Conservation (phyloP, 345 rosid species). For the Capsella bursapastoris region DNA sequence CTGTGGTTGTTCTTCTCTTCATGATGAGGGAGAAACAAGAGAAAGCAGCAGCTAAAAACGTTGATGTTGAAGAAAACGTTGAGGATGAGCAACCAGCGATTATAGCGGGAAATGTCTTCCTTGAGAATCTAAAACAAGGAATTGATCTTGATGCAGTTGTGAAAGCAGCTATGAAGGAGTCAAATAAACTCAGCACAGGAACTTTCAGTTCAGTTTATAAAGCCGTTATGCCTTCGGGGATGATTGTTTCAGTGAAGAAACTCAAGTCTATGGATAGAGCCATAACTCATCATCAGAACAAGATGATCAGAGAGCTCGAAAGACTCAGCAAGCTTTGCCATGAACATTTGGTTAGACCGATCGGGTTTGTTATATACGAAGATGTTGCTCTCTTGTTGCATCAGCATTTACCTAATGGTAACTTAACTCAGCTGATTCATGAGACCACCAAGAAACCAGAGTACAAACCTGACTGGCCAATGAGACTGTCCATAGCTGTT, state of each 20-base stretch:
- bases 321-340: conserved; percentile 94
- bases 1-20: conserved; percentile 81
- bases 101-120: conserved; percentile 76
- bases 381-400: conserved; percentile 95
- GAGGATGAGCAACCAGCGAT: conserved; percentile 63
- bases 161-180: conserved; percentile 80
- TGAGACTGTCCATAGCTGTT: conserved; percentile 75
- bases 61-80: conserved; percentile 54
- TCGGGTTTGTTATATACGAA: conserved; percentile 88
- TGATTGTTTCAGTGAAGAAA: conserved; percentile 75
- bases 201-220: conserved; percentile 91
- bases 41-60: conserved; percentile 61
- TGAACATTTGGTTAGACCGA: conserved; percentile 77
- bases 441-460: conserved; percentile 67
- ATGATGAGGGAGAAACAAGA: conserved; percentile 98
- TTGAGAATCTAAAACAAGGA: conserved; percentile 88
- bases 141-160: conserved; percentile 87
- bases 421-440: conserved; percentile 79
- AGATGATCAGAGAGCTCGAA: conserved; percentile 96
- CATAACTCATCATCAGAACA: conserved; percentile 81
- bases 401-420: conserved; percentile 80
- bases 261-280: conserved; percentile 90
- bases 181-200: conserved; percentile 78
- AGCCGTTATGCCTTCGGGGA: conserved; percentile 95
- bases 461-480: conserved; percentile 88